These are phyloP conservation scores for Oenanthe sinensis DNA, from an alignment of 129 eudicot species.

Conservation along the genomic window DNA sequence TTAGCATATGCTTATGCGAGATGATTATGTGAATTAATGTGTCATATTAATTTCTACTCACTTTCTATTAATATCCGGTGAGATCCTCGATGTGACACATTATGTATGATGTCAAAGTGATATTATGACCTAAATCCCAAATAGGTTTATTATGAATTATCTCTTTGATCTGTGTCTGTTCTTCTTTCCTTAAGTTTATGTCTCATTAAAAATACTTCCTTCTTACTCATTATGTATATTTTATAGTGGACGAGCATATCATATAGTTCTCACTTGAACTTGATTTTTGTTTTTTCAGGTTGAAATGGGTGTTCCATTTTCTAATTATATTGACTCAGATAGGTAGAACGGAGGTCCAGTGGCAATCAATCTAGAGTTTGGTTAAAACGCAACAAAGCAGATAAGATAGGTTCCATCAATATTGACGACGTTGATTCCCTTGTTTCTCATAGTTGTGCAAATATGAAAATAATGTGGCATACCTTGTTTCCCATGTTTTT, in stretches of 20 bases:
- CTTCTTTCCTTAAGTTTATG: neutral
- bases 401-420: neutral
- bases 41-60: too few relatives aligned
- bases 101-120: neutral
- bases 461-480: neutral
- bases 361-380: neutral
- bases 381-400: neutral
- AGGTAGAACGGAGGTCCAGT: slow-evolving; percentile 1
- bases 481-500: neutral
- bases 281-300: neutral
- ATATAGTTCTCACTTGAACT: neutral
- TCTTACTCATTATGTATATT: neutral
- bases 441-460: neutral
- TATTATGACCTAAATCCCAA: neutral
- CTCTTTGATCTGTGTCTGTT: neutral
- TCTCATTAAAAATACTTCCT: neutral
- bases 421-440: neutral
- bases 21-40: neutral
- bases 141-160: neutral
- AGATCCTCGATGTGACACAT: neutral
- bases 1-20: neutral
- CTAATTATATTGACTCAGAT: neutral
- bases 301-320: neutral
- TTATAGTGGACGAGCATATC: neutral
- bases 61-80: neutral